phyloP scores from a whole-genome alignment of 2,329 filamentous ascomycete species.

The Beauveria asiatica region DNA sequence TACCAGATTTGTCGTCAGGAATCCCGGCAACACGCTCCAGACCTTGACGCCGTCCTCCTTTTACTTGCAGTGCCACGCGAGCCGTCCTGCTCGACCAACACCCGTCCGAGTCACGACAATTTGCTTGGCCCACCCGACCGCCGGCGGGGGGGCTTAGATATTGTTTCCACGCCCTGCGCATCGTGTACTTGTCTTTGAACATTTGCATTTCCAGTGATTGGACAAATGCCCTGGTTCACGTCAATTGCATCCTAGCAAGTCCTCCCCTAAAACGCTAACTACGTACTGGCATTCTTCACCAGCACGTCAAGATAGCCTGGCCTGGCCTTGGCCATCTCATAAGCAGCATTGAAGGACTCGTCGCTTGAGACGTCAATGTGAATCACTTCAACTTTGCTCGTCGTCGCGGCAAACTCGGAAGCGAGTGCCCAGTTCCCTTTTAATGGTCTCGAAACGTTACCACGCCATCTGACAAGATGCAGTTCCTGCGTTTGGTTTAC shows the following conservation, averaged over 20 bases:
- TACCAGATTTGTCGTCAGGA: conserved; percentile 31
- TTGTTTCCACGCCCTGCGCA: conserved; percentile 33
- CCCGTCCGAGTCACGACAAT: conserved; percentile 10
- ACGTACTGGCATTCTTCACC: conserved; percentile 26
- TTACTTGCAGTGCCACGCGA: conserved; percentile 31
- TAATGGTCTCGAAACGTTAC: background rate
- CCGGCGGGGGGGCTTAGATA: conserved; percentile 12
- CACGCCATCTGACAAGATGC: background rate
- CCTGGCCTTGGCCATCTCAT: conserved; percentile 18
- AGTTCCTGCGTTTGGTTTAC: background rate
- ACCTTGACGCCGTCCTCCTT: conserved; percentile 33
- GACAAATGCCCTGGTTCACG: conserved; percentile 17
- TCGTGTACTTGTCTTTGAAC: conserved; percentile 15
- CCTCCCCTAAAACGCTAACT: background rate
- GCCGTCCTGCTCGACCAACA: conserved; percentile 36
- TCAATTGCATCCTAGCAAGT: too few species aligned
- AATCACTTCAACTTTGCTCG: conserved; percentile 30
- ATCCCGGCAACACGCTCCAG: conserved; percentile 30
- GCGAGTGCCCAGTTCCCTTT: conserved; percentile 20
- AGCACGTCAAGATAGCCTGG: conserved; percentile 24
- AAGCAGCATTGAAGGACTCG: conserved; percentile 22
- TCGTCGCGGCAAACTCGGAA: conserved; percentile 28
- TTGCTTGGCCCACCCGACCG: conserved; percentile 32
- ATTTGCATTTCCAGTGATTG: conserved; percentile 30
- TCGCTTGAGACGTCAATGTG: conserved; percentile 26